These are phyloP conservation scores for Pterocarpus macrocarpus DNA, from an alignment of 306 rosid genomes.

Conservation along the genomic window DNA sequence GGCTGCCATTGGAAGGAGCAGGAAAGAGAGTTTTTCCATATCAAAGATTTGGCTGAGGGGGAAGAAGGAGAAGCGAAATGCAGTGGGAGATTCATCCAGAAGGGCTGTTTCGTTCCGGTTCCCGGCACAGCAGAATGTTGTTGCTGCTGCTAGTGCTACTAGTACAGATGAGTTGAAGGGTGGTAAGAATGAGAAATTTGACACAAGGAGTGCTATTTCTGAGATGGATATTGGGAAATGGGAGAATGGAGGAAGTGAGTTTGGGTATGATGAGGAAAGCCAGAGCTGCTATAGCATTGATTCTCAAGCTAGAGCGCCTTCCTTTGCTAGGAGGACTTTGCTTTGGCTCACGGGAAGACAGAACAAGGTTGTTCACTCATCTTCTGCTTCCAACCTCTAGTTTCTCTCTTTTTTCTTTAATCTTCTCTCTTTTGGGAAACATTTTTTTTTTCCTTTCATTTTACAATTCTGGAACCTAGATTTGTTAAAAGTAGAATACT, in stretches of 20 bases:
- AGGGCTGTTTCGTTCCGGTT: constrained; percentile 81
- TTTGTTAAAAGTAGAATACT: constrained; percentile 37
- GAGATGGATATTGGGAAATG: constrained; percentile 65
- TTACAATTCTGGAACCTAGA: constrained; percentile 39
- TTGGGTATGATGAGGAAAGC: constrained; percentile 67
- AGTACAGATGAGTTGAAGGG: constrained; percentile 55
- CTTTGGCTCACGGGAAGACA: constrained; percentile 92
- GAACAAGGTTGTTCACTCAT: constrained; percentile 88
- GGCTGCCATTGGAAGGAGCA: constrained; percentile 50
- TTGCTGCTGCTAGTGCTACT: not conserved
- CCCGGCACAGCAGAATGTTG: constrained; percentile 50
- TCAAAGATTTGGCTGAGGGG: constrained; percentile 93
- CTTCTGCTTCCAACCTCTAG: constrained; percentile 64
- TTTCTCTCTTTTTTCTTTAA: not conserved
- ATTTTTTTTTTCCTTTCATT: constrained; percentile 47
- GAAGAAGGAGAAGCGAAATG: constrained; percentile 57
- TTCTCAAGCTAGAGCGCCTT: constrained; percentile 78
- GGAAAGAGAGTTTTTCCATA: constrained; percentile 75
- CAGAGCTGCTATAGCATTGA: constrained; percentile 79
- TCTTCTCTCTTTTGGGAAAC: not conserved
- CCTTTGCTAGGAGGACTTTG: constrained; percentile 88
- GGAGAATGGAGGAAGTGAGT: constrained; percentile 75
- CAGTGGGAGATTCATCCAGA: constrained; percentile 56
- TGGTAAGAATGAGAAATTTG: constrained; percentile 48
- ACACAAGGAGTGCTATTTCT: constrained; percentile 64